These are phyloP conservation scores for Biscutella laevigata DNA, from an alignment of 441 rosid genomes.

Conservation along the genomic window DNA sequence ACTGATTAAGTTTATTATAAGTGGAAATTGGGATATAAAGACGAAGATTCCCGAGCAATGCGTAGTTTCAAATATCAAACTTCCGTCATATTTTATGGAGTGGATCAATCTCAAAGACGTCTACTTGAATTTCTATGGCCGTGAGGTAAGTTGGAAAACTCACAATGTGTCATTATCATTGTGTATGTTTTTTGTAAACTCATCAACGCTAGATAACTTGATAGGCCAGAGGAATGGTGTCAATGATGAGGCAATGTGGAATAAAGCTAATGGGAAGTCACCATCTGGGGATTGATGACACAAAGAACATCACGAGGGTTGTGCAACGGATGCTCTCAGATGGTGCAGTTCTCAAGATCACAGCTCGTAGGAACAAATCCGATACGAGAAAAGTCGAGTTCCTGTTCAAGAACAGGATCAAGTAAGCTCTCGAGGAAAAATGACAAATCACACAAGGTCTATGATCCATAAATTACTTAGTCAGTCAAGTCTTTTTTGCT, in stretches of 20 bases:
- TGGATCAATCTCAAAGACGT: conserved; percentile 90
- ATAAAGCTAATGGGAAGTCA: conserved; percentile 69
- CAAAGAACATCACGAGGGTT: conserved; percentile 76
- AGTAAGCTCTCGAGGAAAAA: conserved; percentile 11
- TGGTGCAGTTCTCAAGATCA: conserved; percentile 60
- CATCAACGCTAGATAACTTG: conserved; percentile 6
- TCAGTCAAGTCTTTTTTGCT: neutral
- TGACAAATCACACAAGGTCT: neutral
- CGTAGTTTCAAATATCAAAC: conserved; percentile 50
- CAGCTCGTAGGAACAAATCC: conserved; percentile 56
- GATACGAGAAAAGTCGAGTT: conserved; percentile 40
- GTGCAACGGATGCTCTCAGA: conserved; percentile 68
- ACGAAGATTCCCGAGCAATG: conserved; percentile 84
- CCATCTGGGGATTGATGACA: conserved; percentile 85
- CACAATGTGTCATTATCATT: neutral
- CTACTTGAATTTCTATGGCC: conserved; percentile 61
- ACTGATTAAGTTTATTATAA: conserved; percentile 25
- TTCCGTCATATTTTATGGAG: conserved; percentile 75
- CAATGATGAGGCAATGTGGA: conserved; percentile 72
- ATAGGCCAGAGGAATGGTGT: conserved; percentile 89
- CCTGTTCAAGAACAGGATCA: conserved; percentile 51
- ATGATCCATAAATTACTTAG: neutral
- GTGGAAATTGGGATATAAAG: conserved; percentile 97
- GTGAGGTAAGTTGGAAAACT: conserved; percentile 38
- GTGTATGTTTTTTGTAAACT: neutral